Conservation (phyloP, 2,329 filamentous ascomycete species). For the Colletotrichum endophyticum region DNA sequence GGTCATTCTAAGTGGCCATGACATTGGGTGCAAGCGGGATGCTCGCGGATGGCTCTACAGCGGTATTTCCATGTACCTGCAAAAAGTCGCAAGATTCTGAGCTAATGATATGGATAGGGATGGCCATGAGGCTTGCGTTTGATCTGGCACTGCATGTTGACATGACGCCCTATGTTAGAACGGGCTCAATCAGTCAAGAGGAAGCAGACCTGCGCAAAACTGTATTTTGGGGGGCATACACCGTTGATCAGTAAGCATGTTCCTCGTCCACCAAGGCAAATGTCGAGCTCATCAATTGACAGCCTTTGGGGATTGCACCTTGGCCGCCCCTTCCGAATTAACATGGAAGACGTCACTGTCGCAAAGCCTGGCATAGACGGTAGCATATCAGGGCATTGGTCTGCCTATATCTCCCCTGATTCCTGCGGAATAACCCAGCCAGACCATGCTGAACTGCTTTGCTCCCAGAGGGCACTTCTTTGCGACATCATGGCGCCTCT, state of each 20-base stretch:
- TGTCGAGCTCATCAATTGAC: background rate
- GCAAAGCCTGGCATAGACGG: background rate
- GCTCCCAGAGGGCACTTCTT: background rate
- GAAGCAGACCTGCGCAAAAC: constrained; percentile 29
- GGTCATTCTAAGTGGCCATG: background rate
- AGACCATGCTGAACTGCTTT: background rate
- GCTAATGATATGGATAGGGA: constrained; percentile 29
- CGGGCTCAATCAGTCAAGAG: constrained; percentile 22
- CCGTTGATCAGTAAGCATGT: constrained; percentile 28
- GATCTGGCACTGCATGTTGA: constrained; percentile 29
- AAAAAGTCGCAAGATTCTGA: no score
- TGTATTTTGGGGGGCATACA: constrained; percentile 34
- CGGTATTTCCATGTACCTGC: background rate
- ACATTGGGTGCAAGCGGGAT: background rate
- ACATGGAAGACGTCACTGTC: background rate
- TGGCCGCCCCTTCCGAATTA: background rate
- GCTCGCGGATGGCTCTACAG: background rate
- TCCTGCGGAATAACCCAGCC: background rate
- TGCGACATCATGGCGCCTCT: background rate
- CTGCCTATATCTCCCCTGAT: background rate
- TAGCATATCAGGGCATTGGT: background rate
- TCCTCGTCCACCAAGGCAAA: background rate
- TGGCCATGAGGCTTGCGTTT: constrained; percentile 29
- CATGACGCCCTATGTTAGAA: constrained; percentile 26
- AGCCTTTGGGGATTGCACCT: constrained; percentile 30